Conservation (phyloP, 768 basidiomycete genomes). For the Auriscalpium microsporum region DNA sequence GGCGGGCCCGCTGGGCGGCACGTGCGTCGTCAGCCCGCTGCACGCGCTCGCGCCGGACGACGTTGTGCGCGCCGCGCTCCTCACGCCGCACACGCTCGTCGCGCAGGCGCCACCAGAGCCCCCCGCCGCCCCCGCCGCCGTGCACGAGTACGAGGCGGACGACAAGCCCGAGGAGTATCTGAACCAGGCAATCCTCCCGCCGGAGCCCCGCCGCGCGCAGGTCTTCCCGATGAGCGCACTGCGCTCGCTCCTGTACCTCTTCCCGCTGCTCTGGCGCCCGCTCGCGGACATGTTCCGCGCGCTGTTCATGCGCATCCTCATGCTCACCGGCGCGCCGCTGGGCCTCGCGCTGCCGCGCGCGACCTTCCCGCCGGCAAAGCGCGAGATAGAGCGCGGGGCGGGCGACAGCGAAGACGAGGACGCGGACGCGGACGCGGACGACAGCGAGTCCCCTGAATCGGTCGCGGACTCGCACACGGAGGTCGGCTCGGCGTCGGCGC, state of each 20-base stretch:
- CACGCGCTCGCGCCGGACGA: slow-evolving; percentile 14
- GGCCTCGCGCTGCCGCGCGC: not conserved
- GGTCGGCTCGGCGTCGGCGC: not conserved
- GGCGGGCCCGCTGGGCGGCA: slow-evolving; percentile 20
- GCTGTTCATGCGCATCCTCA: slow-evolving; percentile 9
- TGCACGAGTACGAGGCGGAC: slow-evolving; percentile 4
- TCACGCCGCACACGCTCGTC: slow-evolving; percentile 23
- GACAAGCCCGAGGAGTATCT: slow-evolving; percentile 9
- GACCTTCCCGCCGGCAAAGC: not conserved
- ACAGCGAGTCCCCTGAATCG: not conserved
- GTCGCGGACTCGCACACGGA: slow-evolving; percentile 9
- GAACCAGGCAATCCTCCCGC: slow-evolving; percentile 4
- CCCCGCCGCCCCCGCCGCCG: not conserved
- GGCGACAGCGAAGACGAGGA: not conserved
- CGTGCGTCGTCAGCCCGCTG: slow-evolving; percentile 23
- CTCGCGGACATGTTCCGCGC: slow-evolving; percentile 7
- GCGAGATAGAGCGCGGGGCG: not conserved
- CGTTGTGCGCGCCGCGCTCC: slow-evolving; percentile 26
- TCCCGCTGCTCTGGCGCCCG: slow-evolving; percentile 12
- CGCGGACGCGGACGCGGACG: not conserved
- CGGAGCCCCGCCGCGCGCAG: not conserved
- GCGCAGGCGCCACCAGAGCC: slow-evolving; percentile 1
- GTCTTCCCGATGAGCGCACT: slow-evolving; percentile 1
- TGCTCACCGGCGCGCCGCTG: slow-evolving; percentile 2
- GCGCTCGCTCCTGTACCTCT: slow-evolving; percentile 4